Percentiles rank a stretch among this genome's conserved stretches.
Evolutionary conservation across 805 yeast genomes (phyloP).

Genomic region (Yarrowia porcina): DNA sequence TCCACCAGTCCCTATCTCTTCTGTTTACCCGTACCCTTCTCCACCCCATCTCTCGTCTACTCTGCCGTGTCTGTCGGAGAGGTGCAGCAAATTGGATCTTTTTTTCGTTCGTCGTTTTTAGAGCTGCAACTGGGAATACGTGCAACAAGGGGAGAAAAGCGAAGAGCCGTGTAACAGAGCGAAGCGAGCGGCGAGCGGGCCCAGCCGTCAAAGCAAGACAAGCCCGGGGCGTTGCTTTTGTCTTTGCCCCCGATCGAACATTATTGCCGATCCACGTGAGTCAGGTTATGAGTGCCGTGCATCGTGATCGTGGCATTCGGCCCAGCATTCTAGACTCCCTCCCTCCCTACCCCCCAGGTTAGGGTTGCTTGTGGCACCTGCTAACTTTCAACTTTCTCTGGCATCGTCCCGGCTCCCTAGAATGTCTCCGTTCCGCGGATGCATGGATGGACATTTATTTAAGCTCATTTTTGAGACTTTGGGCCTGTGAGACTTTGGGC

Average conservation of each 20-base stretch:
- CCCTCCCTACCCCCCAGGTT: no score
- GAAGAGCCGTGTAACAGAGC: neutral
- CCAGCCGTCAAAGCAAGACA: neutral
- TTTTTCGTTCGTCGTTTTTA: no score
- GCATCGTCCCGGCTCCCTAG: no score
- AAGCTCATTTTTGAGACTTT: neutral
- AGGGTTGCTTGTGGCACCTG: no score
- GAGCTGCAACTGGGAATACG: neutral
- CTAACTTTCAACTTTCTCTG: no score
- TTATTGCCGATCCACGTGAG: neutral
- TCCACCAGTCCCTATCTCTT: no score
- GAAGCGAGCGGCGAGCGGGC: no score
- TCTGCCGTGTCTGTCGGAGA: neutral
- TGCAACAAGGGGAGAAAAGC: neutral
- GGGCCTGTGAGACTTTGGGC: no score
- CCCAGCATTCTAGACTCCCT: no score
- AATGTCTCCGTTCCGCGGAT: neutral
- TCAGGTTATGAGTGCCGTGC: neutral
- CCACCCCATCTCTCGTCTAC: no score
- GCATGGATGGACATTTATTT: conserved; percentile 8
- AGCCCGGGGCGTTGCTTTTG: neutral
- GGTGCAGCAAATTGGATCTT: neutral
- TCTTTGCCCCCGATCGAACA: neutral
- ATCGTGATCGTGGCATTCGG: no score
- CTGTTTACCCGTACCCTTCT: no score